phyloP scores from a whole-genome alignment of 345 rosid species.

The Ceriops decandra region DNA sequence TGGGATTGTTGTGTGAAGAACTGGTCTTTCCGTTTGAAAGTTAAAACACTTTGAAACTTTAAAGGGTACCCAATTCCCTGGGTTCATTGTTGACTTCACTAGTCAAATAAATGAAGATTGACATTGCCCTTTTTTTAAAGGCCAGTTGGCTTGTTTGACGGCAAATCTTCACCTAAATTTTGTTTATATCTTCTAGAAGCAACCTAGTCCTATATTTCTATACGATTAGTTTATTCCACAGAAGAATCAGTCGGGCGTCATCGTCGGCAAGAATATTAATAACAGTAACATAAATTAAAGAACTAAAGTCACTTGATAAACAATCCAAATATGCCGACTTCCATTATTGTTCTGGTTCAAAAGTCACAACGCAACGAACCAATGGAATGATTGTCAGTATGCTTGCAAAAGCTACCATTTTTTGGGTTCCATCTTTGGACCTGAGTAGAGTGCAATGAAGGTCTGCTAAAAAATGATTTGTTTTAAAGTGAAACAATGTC shows the following conservation, averaged over 20 bases:
- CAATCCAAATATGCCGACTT: background rate
- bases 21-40: conserved; percentile 10
- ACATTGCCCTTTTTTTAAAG: conserved; percentile 12
- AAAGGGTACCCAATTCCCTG: conserved; percentile 8
- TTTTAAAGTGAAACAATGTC: background rate
- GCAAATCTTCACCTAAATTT: conserved; percentile 20
- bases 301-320: background rate
- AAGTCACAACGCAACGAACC: background rate
- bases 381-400: background rate
- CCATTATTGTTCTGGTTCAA: background rate
- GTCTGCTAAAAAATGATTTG: background rate
- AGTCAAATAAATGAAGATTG: conserved; percentile 24
- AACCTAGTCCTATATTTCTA: conserved; percentile 2
- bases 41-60: background rate
- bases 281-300: background rate
- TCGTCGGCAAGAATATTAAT: conserved; percentile 4
- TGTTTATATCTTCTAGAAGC: background rate
- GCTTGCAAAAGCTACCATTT: background rate
- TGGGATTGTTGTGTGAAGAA: conserved; percentile 15
- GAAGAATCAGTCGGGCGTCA: conserved; percentile 15
- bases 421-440: background rate
- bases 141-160: conserved; percentile 16
- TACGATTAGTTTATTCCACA: conserved; percentile 2
- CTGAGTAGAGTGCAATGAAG: background rate
- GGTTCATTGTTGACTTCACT: conserved; percentile 1